Evolutionary conservation across 2,329 filamentous ascomycete species (phyloP).

Genomic region (Sclerotinia sclerotiorum): DNA sequence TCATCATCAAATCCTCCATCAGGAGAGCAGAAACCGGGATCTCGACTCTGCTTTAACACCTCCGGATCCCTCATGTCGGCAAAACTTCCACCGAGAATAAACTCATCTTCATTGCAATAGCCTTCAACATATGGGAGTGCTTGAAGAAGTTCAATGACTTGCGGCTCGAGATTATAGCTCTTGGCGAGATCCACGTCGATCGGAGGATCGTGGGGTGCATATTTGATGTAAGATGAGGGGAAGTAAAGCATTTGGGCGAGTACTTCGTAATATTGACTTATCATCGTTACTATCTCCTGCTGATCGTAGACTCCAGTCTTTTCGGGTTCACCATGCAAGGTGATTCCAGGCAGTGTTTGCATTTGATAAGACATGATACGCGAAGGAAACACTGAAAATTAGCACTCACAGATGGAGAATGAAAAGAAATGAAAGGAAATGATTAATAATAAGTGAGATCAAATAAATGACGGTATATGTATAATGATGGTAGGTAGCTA

Average conservation of each 20-base stretch:
- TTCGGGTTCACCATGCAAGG: not conserved
- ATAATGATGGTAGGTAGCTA: too few species aligned
- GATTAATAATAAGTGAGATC: not conserved
- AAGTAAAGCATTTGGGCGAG: slow-evolving; percentile 26
- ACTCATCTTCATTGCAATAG: slow-evolving; percentile 23
- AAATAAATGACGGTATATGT: not conserved
- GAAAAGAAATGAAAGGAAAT: not conserved
- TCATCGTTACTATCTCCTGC: slow-evolving; percentile 22
- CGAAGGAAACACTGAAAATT: not conserved
- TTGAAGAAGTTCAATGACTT: slow-evolving; percentile 25
- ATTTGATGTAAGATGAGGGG: slow-evolving; percentile 23
- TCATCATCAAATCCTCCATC: slow-evolving; percentile 17
- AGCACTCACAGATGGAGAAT: not conserved
- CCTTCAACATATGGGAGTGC: slow-evolving; percentile 25
- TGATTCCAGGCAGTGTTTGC: not conserved
- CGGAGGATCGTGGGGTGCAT: slow-evolving; percentile 24
- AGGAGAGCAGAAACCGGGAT: slow-evolving; percentile 20
- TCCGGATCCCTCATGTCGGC: slow-evolving; percentile 23
- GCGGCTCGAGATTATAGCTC: slow-evolving; percentile 22
- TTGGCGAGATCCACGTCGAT: slow-evolving; percentile 24
- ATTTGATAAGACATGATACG: not conserved
- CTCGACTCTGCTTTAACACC: slow-evolving; percentile 21
- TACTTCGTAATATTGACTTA: slow-evolving; percentile 25
- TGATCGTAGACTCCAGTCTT: not conserved
- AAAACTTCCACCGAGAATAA: slow-evolving; percentile 25